Percentiles rank a stretch among this genome's conserved stretches.
Conservation (phyloP, 1,284 basidiomycete species). For the Ceratobasidium sp. region DNA sequence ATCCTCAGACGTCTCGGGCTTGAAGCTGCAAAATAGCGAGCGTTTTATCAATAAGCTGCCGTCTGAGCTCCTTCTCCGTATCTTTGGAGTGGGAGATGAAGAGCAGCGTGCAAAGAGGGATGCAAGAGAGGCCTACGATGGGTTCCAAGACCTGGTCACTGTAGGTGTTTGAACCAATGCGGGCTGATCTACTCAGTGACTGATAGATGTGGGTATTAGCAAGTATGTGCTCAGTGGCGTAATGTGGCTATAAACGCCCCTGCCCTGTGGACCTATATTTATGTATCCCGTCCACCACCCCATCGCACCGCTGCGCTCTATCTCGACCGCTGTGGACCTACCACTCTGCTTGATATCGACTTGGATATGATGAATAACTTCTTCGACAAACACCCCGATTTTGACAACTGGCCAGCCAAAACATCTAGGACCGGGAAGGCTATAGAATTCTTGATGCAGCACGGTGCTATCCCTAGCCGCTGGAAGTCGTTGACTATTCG, state of each 20-base stretch:
- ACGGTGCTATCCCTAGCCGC: neutral
- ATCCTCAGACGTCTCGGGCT: neutral
- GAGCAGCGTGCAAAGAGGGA: slow-evolving; percentile 8
- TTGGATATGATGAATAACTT: slow-evolving; percentile 13
- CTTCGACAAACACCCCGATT: neutral
- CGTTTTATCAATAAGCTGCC: slow-evolving; percentile 24
- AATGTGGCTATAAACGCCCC: slow-evolving; percentile 24
- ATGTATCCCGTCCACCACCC: neutral
- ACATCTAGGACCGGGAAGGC: no score
- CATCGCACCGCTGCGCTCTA: neutral
- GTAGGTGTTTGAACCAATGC: neutral
- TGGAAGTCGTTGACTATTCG: slow-evolving; percentile 22
- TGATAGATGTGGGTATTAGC: neutral
- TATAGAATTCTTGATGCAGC: neutral
- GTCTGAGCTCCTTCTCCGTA: slow-evolving; percentile 9
- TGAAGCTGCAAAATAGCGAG: neutral
- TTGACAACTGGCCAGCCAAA: neutral
- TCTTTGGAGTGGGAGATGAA: slow-evolving; percentile 21
- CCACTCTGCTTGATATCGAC: slow-evolving; percentile 13
- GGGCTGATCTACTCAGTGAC: no score
- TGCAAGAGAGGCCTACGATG: neutral
- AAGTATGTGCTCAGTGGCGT: slow-evolving; percentile 27
- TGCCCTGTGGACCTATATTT: slow-evolving; percentile 34
- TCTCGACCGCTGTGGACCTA: neutral
- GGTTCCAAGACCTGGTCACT: slow-evolving; percentile 12